Evolutionary conservation across 2,329 filamentous ascomycete genomes (phyloP).

Genomic region (Penicillium sp.): DNA sequence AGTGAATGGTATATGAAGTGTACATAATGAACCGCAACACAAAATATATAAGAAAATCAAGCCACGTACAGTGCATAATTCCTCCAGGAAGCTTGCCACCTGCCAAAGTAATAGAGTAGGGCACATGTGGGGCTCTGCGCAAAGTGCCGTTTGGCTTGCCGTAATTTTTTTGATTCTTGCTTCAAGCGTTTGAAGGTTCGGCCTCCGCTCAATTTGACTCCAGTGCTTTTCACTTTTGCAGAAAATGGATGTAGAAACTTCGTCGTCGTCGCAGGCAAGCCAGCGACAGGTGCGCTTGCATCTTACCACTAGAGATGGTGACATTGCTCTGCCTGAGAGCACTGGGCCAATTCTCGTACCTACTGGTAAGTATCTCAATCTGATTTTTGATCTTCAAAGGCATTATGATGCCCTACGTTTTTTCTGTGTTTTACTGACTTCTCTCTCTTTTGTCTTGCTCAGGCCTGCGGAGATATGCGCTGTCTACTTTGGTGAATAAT

Average conservation of each 20-base stretch:
- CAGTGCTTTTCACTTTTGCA: not conserved
- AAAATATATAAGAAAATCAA: not conserved
- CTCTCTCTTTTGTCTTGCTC: not conserved
- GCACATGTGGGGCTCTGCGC: constrained; percentile 2
- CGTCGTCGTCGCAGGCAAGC: constrained; percentile 20
- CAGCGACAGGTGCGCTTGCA: constrained; percentile 53
- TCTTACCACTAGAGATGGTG: constrained; percentile 50
- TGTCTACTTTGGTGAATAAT: constrained; percentile 62
- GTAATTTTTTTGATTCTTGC: constrained; percentile 14
- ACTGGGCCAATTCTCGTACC: constrained; percentile 56
- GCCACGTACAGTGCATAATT: not conserved
- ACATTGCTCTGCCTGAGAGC: constrained; percentile 52
- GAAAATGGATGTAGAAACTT: constrained; percentile 18
- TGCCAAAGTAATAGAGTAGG: not conserved
- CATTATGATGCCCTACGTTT: not conserved
- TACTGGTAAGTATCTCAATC: constrained; percentile 40
- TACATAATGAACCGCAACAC: not conserved
- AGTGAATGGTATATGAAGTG: not conserved
- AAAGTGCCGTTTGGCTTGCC: constrained; percentile 2
- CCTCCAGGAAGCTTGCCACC: not conserved
- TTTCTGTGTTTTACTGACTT: constrained; percentile 1
- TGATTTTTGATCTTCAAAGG: not conserved
- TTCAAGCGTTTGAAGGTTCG: constrained; percentile 1
- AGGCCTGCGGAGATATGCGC: constrained; percentile 55
- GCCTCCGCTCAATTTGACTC: not conserved